Evolutionary conservation across 78 protist species (phyloP).

Genomic region (Dictyostelium purpureum): DNA sequence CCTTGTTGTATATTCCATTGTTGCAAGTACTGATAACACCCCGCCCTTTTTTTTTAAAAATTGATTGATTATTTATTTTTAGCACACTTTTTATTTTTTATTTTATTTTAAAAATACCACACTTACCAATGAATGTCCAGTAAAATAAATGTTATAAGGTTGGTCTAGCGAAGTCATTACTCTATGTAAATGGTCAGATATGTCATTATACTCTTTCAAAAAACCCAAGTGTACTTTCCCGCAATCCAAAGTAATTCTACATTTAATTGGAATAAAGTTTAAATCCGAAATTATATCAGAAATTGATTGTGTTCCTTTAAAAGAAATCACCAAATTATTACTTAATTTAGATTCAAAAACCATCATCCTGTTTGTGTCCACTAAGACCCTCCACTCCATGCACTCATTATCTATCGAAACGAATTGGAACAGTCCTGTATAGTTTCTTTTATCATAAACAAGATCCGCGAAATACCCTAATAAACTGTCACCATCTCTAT

Average conservation of each 20-base stretch:
- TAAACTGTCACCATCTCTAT: too few species aligned
- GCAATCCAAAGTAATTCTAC: constrained; percentile 1
- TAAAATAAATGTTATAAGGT: constrained; percentile 15
- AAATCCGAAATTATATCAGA: background rate
- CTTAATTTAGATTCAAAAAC: background rate
- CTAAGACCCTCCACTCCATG: background rate
- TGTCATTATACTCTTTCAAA: background rate
- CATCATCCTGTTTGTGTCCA: background rate
- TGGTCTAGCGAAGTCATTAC: background rate
- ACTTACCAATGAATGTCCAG: constrained; percentile 35
- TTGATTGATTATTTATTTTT: too few species aligned
- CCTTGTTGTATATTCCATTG: background rate
- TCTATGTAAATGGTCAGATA: background rate
- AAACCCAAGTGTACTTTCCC: constrained; percentile 12
- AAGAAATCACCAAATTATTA: background rate
- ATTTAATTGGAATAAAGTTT: background rate
- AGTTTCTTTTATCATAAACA: too few species aligned
- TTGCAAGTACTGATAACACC: background rate
- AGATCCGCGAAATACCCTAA: too few species aligned
- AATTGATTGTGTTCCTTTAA: background rate
- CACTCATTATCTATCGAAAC: too few species aligned
- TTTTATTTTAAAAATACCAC: too few species aligned
- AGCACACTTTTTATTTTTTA: too few species aligned
- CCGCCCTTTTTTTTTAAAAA: too few species aligned
- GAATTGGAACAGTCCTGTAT: too few species aligned